Evolutionary conservation across 192 early-diverging fungal species (phyloP), one percentile per base, ranked within the genome.

Genomic region (Gigaspora rosea): DNA sequence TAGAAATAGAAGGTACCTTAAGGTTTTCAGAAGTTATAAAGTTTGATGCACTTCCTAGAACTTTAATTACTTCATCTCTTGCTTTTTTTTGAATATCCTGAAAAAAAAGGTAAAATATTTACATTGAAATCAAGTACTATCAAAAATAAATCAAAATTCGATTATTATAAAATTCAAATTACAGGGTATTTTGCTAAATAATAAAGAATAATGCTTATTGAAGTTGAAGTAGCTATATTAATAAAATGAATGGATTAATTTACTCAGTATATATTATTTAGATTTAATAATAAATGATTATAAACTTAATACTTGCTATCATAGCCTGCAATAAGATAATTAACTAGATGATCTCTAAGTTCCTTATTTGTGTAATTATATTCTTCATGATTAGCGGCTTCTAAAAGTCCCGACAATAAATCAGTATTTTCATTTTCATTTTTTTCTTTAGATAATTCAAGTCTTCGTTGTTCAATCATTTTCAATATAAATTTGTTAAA

Each of bases 51-150:
- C 27, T 35, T 35, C 27, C 61, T 7, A 63, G 4, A 15, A 63
- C 32, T 16, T 6, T 35, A 15, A 63, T 16, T 15, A 32, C 61
- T 63, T 63, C 61, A 6, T 63, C 61, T 63, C 61, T 63, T 6
- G 61, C 61, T 33, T 63, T 63, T 15, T 35, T 63, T 63, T 63
- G 61, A 22, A 63, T 63, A 33, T 63, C 61, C 27, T 63, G 27
- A 27, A 12, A 33, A 62, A 35, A 22, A 62, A 0, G 7, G 4
- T 11, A 33, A 63, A 9, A 4, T 59, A 59, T 20, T 27, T 27
- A 27, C n/a, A 0, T n/a, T 9, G 27, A 27, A 27, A 27, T 0
- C 27, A 27, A 27, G 27, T 27, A 27, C 0, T 50, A 78, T 73
- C 54, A 27, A 27, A 65, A 78, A 27, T 27, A 27, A 27, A 27